Percentiles rank a stretch among this genome's conserved stretches.
Conservation (phyloP, 495 filamentous ascomycete genomes). For the Jackrogersella multiformis region DNA sequence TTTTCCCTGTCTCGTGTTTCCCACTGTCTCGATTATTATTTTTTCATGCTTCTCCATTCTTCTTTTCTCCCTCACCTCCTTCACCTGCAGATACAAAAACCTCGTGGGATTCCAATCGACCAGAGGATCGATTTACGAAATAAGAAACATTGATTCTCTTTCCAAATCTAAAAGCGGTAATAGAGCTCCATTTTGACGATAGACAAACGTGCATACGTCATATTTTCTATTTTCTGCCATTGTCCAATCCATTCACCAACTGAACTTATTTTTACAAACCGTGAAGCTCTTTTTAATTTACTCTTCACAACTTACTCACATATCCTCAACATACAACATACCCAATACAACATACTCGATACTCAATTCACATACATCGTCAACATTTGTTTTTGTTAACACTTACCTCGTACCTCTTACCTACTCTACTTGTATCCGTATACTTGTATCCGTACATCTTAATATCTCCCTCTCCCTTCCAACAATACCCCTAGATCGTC, state of each 20-base stretch:
- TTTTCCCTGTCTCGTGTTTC: conserved; percentile 41
- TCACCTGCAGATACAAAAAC: conserved; percentile 7
- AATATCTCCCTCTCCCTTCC: conserved; percentile 11
- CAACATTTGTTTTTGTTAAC: no score
- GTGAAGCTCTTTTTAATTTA: conserved; percentile 24
- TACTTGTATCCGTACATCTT: neutral
- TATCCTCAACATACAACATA: conserved; percentile 2
- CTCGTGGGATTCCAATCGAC: conserved; percentile 9
- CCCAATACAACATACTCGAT: no score
- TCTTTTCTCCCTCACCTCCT: conserved; percentile 10
- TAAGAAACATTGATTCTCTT: conserved; percentile 19
- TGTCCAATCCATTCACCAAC: conserved; percentile 26
- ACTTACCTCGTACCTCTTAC: neutral
- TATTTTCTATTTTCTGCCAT: no score
- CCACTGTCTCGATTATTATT: conserved; percentile 25
- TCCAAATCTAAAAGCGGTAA: conserved; percentile 30
- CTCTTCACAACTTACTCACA: neutral
- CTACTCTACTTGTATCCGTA: neutral
- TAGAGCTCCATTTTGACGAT: conserved; percentile 32
- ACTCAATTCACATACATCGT: conserved; percentile 5
- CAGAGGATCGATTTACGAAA: conserved; percentile 1
- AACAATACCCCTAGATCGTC: conserved; percentile 1
- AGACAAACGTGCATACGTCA: conserved; percentile 38
- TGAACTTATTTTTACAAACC: conserved; percentile 19
- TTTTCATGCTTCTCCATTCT: conserved; percentile 7